phyloP scores from a whole-genome alignment of 2,329 filamentous ascomycete genomes.

The Fusarium cyanostomum region DNA sequence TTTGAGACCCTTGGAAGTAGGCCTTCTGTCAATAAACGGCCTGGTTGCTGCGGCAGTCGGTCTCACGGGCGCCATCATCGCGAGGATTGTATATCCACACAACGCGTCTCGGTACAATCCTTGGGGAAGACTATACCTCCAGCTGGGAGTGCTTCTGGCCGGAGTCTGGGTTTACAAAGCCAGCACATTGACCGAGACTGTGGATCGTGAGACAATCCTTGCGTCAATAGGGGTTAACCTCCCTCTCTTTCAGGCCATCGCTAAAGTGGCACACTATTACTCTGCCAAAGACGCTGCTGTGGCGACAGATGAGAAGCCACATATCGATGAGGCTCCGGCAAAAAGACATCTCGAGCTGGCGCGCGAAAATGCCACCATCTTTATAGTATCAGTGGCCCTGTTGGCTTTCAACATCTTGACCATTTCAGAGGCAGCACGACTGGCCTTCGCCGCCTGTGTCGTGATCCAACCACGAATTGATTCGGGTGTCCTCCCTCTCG shows the following conservation, averaged over 20 bases:
- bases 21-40: constrained; percentile 6
- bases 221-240: constrained; percentile 27
- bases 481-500: constrained; percentile 1
- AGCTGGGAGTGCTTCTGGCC: constrained; percentile 14
- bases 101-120: constrained; percentile 17
- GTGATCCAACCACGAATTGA: constrained; percentile 15
- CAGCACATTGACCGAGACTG: background rate
- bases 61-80: constrained; percentile 19
- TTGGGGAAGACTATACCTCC: constrained; percentile 34
- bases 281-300: constrained; percentile 24
- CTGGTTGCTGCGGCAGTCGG: constrained; percentile 29
- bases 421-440: constrained; percentile 19
- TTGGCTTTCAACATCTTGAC: constrained; percentile 3
- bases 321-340: background rate
- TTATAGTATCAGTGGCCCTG: constrained; percentile 1
- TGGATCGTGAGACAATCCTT: constrained; percentile 11
- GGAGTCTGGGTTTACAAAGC: background rate
- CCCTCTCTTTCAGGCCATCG: constrained; percentile 30
- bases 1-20: constrained; percentile 11
- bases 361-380: constrained; percentile 17
- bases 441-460: constrained; percentile 27
- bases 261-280: constrained; percentile 31
- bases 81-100: constrained; percentile 7
- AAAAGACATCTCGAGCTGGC: constrained; percentile 16
- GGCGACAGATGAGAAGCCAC: constrained; percentile 5